Conservation (phyloP, 2,329 filamentous ascomycete genomes). For the Pezicula radicicola region DNA sequence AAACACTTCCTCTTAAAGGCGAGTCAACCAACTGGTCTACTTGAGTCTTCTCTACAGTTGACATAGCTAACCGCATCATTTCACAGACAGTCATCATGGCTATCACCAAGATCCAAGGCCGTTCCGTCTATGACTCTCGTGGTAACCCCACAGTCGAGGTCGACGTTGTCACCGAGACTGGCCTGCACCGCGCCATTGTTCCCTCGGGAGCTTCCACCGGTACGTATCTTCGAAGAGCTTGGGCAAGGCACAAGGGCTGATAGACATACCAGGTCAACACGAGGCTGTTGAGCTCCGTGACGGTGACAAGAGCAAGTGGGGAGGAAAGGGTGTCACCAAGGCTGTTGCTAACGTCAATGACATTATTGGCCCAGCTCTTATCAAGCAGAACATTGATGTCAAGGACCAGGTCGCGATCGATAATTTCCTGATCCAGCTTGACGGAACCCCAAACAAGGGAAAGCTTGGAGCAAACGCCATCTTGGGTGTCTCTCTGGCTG, state of each 20-base stretch:
- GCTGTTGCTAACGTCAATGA: constrained; percentile 85
- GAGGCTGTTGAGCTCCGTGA: constrained; percentile 91
- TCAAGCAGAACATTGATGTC: constrained; percentile 79
- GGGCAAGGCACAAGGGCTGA: constrained; percentile 15
- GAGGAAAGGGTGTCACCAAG: constrained; percentile 82
- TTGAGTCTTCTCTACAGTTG: neutral
- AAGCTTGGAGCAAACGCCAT: constrained; percentile 88
- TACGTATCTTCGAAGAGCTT: constrained; percentile 41
- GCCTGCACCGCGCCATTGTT: constrained; percentile 95
- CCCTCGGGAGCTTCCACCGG: constrained; percentile 95
- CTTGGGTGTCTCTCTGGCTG: constrained; percentile 77
- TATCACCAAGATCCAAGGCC: constrained; percentile 86
- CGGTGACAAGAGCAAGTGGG: constrained; percentile 83
- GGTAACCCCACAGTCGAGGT: constrained; percentile 98
- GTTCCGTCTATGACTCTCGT: constrained; percentile 98
- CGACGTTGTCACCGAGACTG: constrained; percentile 92
- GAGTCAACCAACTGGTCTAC: constrained; percentile 1
- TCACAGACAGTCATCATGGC: constrained; percentile 63
- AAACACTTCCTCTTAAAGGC: constrained; percentile 13
- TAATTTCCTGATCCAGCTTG: constrained; percentile 80
- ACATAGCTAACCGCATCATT: constrained; percentile 13
- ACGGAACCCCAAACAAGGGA: constrained; percentile 82
- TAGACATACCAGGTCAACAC: constrained; percentile 64
- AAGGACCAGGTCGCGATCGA: constrained; percentile 85
- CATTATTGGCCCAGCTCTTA: constrained; percentile 74